Percentiles rank a stretch among this genome's conserved stretches.
These are phyloP conservation scores for Scutellaria galericulata DNA, from an alignment of 257 asterid species.

Conservation along the genomic window DNA sequence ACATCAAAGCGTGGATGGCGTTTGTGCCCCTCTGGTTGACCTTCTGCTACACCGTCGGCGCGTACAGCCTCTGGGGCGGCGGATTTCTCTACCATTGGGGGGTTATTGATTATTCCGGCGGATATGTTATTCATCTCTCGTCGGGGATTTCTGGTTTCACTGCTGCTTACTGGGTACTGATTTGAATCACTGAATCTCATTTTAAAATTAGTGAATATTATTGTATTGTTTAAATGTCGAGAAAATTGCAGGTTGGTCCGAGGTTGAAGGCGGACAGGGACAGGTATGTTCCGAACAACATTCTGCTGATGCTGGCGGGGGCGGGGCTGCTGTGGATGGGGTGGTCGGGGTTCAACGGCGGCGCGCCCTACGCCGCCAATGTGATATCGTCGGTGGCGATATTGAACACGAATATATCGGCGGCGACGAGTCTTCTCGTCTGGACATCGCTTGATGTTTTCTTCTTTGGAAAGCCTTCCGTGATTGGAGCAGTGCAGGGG, in stretches of 20 bases:
- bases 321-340: conserved; percentile 97
- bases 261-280: conserved; percentile 81
- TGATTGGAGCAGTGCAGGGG: conserved; percentile 89
- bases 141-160: conserved; percentile 96
- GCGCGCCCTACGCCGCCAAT: conserved; percentile 89
- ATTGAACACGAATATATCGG: conserved; percentile 76
- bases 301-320: conserved; percentile 84
- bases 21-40: conserved; percentile 90
- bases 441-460: conserved; percentile 89
- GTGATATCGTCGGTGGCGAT: conserved; percentile 71
- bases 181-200: neutral
- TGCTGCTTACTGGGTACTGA: conserved; percentile 86
- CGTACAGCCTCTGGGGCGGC: conserved; percentile 93
- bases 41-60: conserved; percentile 82
- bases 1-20: conserved; percentile 94
- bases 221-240: neutral
- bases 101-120: conserved; percentile 91
- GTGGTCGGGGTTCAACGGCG: conserved; percentile 97
- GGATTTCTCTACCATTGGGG: conserved; percentile 94
- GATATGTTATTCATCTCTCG: conserved; percentile 84
- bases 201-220: neutral
- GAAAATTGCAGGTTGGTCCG: conserved; percentile 71
- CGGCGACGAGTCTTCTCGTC: conserved; percentile 88
- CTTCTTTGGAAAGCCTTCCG: conserved; percentile 88
- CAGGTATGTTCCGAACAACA: conserved; percentile 84